Evolutionary conservation across 441 rosid species (phyloP), one percentile per base, ranked within the genome.

Genomic region (Capsella rubella): DNA sequence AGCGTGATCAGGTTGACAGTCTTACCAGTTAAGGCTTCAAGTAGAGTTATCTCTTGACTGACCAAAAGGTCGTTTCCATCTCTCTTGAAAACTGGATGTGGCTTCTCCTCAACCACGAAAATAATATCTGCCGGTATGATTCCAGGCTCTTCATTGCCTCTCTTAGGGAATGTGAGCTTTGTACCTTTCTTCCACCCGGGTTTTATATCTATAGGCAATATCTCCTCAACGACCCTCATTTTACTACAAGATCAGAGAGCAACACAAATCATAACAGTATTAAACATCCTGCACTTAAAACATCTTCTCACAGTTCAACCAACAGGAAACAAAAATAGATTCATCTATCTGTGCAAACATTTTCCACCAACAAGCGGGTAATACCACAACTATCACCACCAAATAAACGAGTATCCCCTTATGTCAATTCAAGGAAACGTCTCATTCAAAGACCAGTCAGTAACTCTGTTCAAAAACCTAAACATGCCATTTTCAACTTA

Each of bases 161-260:
- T 94, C 79, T 90, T 91, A 25, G 90, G 90, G 62, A 94, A 92
- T 46, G 97, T 94, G 55, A 94, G 89, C 82, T 89, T 94, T 25
- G 97, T 92, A 53, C 99, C 97, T 82, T 83, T 92, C 88, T 94
- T 92, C 99, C 99, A 94, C 56, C 99, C 99, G 18, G 97, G 90
- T 82, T 82, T 94, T 80, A 94, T 78, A 67, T 94, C 97, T 62
- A 94, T 89, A 9, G 89, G 85, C 82, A 94, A 61, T 65, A 90
- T 92, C 81, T 94, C 97, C 79, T 94, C 95, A 39, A 88, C 60
- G 3, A 78, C 73, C 69, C 78, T 84, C 46, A 67, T 45, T 79
- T 54, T 84, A 27, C 99, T 94, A 87, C 88, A 85, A 66, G 43
- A 42, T 34, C 54, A 59, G 77, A 64, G 40, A 62, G 9, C 25